phyloP scores from a whole-genome alignment of 2,329 filamentous ascomycete genomes.

The Zasmidium cellare region DNA sequence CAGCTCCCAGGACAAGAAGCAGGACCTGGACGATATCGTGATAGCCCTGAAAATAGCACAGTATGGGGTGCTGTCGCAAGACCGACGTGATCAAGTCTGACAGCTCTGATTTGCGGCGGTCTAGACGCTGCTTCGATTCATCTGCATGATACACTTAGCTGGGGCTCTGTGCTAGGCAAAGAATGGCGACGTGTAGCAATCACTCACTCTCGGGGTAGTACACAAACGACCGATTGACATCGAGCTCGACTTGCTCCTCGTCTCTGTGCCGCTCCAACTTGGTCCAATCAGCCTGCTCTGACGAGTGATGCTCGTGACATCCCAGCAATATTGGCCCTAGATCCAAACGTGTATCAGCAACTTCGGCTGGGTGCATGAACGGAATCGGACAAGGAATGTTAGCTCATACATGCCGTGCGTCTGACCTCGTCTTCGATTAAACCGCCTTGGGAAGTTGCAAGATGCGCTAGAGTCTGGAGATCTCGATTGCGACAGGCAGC shows the following conservation, averaged over 20 bases:
- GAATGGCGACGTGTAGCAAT: slow-evolving; percentile 1
- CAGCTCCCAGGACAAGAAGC: slow-evolving; percentile 74
- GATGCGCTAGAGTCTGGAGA: slow-evolving; percentile 39
- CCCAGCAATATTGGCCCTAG: slow-evolving; percentile 63
- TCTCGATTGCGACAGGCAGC: slow-evolving; percentile 44
- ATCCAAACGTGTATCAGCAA: background rate
- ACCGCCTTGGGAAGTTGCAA: slow-evolving; percentile 47
- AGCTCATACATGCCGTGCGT: slow-evolving; percentile 67
- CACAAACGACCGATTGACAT: slow-evolving; percentile 95
- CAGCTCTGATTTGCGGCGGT: slow-evolving; percentile 71
- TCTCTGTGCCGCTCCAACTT: slow-evolving; percentile 75
- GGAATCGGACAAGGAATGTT: background rate
- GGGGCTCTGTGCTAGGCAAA: background rate
- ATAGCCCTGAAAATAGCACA: slow-evolving; percentile 97
- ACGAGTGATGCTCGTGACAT: slow-evolving; percentile 30
- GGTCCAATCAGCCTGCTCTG: slow-evolving; percentile 50
- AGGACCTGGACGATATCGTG: slow-evolving; percentile 98
- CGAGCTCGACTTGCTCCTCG: slow-evolving; percentile 86
- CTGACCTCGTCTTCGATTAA: slow-evolving; percentile 59
- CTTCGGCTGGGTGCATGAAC: background rate
- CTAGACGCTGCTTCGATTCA: slow-evolving; percentile 67
- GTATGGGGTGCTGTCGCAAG: slow-evolving; percentile 75
- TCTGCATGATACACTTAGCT: slow-evolving; percentile 47
- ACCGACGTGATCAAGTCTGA: slow-evolving; percentile 78
- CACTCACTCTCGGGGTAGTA: slow-evolving; percentile 81